These are phyloP conservation scores for Ascomycota sp. DNA, from an alignment of 2,329 filamentous ascomycete species.

Conservation along the genomic window DNA sequence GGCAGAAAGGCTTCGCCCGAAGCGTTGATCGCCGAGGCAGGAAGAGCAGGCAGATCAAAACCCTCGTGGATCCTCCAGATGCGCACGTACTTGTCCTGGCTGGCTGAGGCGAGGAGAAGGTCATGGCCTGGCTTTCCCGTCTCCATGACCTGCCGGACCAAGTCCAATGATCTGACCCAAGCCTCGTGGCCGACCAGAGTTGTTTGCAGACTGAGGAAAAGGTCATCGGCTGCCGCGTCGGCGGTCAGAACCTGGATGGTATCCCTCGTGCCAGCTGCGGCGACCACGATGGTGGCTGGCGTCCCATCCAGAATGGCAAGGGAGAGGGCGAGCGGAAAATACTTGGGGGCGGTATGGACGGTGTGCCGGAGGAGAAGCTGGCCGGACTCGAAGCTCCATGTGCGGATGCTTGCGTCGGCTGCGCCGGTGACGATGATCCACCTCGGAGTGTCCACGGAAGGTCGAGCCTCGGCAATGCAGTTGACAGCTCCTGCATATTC, in stretches of 20 bases:
- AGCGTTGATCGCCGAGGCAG: slow-evolving; percentile 32
- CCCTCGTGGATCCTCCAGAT: slow-evolving; percentile 74
- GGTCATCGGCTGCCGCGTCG: slow-evolving; percentile 15
- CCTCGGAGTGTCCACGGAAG: slow-evolving; percentile 8
- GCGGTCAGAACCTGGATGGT: slow-evolving; percentile 64
- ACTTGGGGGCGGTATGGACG: slow-evolving; percentile 54
- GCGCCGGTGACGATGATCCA: slow-evolving; percentile 55
- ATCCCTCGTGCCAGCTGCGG: slow-evolving; percentile 67
- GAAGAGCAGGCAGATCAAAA: slow-evolving; percentile 37
- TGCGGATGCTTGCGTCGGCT: slow-evolving; percentile 51
- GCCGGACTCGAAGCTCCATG: slow-evolving; percentile 45
- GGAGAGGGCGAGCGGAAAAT: slow-evolving; percentile 63
- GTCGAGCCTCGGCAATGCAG: slow-evolving; percentile 29
- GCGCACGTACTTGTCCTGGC: slow-evolving; percentile 92
- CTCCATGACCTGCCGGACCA: slow-evolving; percentile 52
- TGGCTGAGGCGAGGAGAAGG: slow-evolving; percentile 72
- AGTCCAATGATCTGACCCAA: slow-evolving; percentile 77
- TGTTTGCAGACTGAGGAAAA: slow-evolving; percentile 49
- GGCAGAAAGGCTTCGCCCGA: slow-evolving; percentile 35
- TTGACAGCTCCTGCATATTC: slow-evolving; percentile 64
- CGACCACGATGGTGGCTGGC: slow-evolving; percentile 43
- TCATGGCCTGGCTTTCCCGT: slow-evolving; percentile 34
- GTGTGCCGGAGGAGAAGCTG: slow-evolving; percentile 40
- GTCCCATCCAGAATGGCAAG: slow-evolving; percentile 36
- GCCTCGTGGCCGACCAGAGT: slow-evolving; percentile 79